Evolutionary conservation across 768 basidiomycete species (phyloP).

Genomic region (Termitomyces titanicus): DNA sequence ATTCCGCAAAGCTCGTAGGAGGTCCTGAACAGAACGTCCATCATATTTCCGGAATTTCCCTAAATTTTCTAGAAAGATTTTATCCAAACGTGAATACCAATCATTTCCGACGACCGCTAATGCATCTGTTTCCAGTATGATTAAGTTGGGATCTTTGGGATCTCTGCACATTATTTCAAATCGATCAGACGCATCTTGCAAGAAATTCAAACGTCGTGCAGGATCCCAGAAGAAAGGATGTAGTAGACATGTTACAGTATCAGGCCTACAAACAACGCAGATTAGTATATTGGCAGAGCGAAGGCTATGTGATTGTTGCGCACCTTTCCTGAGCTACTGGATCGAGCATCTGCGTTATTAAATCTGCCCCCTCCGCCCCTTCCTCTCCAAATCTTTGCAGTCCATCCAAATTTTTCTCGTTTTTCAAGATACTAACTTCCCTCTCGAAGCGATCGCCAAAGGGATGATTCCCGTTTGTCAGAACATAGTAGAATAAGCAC

Average conservation of each 20-base stretch:
- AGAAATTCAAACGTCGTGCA: constrained; percentile 78
- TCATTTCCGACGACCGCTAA: constrained; percentile 77
- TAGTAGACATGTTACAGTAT: constrained; percentile 79
- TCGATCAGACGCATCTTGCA: constrained; percentile 97
- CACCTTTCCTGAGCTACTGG: constrained; percentile 74
- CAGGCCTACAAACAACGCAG: constrained; percentile 52
- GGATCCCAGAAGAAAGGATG: constrained; percentile 99
- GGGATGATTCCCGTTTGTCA: constrained; percentile 89
- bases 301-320: constrained; percentile 19
- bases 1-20: constrained; percentile 89
- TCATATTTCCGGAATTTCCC: constrained; percentile 99
- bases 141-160: constrained; percentile 73
- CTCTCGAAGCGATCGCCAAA: constrained; percentile 92
- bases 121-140: constrained; percentile 72
- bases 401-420: constrained; percentile 64
- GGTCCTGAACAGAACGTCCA: constrained; percentile 84
- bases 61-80: constrained; percentile 86
- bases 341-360: constrained; percentile 78
- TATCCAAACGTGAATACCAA: constrained; percentile 87
- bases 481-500: constrained; percentile 90
- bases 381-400: constrained; percentile 88
- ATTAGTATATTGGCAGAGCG: not conserved
- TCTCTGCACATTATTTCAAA: constrained; percentile 98
- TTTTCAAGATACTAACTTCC: constrained; percentile 90
- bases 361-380: constrained; percentile 82